phyloP scores from a whole-genome alignment of 1,139 yeast genomes.

The Kodamaea sp. region DNA sequence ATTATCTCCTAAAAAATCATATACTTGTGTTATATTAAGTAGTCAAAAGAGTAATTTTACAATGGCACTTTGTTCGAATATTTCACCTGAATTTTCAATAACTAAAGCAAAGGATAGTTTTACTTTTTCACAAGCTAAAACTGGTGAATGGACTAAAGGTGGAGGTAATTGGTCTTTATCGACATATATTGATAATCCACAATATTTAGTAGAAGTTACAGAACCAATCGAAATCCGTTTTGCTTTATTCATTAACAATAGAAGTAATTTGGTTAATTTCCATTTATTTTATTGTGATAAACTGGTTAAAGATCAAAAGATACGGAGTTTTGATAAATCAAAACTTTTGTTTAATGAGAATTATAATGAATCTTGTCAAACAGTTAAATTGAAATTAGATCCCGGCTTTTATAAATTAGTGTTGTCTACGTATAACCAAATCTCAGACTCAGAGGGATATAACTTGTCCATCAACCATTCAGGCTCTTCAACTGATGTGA shows the following conservation, averaged over 20 bases:
- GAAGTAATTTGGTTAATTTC: conserved; percentile 28
- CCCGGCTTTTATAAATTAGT: conserved; percentile 39
- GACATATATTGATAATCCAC: conserved; percentile 60
- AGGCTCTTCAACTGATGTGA: conserved; percentile 4
- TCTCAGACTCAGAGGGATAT: not conserved
- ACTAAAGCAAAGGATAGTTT: conserved; percentile 24
- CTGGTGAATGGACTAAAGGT: conserved; percentile 49
- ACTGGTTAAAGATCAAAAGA: conserved; percentile 12
- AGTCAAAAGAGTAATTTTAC: conserved; percentile 31
- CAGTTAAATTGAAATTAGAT: conserved; percentile 21
- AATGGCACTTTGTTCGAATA: conserved; percentile 33
- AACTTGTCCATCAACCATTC: conserved; percentile 13
- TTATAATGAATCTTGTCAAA: conserved; percentile 22
- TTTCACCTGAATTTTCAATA: conserved; percentile 19
- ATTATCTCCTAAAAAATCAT: conserved; percentile 23
- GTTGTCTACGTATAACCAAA: conserved; percentile 27
- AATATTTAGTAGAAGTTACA: conserved; percentile 36
- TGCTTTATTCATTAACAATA: conserved; percentile 22
- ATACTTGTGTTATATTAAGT: conserved; percentile 26
- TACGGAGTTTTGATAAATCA: conserved; percentile 28
- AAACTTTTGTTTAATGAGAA: conserved; percentile 28
- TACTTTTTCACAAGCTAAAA: conserved; percentile 16
- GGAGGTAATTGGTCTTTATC: conserved; percentile 60
- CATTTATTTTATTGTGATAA: conserved; percentile 41
- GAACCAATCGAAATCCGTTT: conserved; percentile 19